Percentiles rank a stretch among this genome's conserved stretches.
Evolutionary conservation across 768 basidiomycete species (phyloP).

Genomic region (Mycena amicta): DNA sequence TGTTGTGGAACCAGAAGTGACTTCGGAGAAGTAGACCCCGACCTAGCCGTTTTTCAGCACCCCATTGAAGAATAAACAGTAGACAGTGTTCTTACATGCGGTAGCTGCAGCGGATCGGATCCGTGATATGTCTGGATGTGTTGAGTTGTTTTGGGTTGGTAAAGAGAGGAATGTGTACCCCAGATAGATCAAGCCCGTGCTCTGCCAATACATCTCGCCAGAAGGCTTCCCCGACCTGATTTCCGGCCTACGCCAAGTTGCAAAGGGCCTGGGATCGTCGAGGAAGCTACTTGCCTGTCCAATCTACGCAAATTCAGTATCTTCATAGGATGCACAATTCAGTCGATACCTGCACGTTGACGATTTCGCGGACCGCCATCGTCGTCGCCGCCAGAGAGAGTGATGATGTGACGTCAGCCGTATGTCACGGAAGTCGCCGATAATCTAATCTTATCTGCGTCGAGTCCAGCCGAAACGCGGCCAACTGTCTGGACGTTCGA

Average conservation of each 20-base stretch:
- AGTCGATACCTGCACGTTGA: slow-evolving; percentile 69
- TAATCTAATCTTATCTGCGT: not conserved
- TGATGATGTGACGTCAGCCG: slow-evolving; percentile 6
- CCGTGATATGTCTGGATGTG: slow-evolving; percentile 72
- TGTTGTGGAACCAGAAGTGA: slow-evolving; percentile 49
- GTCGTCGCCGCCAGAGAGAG: slow-evolving; percentile 13
- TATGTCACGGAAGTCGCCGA: not conserved
- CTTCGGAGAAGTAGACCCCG: slow-evolving; percentile 81
- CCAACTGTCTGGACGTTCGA: no score
- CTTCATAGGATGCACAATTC: not conserved
- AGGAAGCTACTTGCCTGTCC: slow-evolving; percentile 43
- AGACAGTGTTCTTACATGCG: slow-evolving; percentile 66
- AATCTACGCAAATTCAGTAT: slow-evolving; percentile 7
- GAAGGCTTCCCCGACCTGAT: slow-evolving; percentile 83
- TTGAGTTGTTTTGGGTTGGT: slow-evolving; percentile 18
- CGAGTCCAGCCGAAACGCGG: no score
- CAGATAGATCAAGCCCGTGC: slow-evolving; percentile 76
- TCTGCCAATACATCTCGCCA: slow-evolving; percentile 88
- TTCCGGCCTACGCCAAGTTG: slow-evolving; percentile 54
- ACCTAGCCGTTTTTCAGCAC: slow-evolving; percentile 44
- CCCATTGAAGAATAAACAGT: no score
- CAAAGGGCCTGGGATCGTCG: not conserved
- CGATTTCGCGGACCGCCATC: slow-evolving; percentile 74
- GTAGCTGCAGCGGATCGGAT: slow-evolving; percentile 72
- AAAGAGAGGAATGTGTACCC: slow-evolving; percentile 44